Base-by-base conservation (phyloP, 1,139 yeast species). In the Arxiozyma slooffiae region DNA sequence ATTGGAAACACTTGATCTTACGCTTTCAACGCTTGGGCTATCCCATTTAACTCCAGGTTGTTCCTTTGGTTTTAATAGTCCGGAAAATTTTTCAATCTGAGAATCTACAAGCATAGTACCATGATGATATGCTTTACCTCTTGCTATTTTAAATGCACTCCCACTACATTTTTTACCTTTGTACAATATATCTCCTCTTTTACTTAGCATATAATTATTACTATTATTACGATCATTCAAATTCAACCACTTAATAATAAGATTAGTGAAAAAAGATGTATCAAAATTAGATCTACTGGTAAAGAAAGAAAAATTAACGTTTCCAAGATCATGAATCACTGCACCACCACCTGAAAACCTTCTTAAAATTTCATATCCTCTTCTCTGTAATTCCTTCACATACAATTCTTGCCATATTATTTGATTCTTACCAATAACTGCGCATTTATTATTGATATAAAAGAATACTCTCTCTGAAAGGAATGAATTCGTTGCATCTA, bases 281-380 rank as follows among this genome's bases (percentile, higher is more conserved):
- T 81, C 77, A 61, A 94, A 94, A 1, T 75, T 76, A 4, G 72
- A 74, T 54, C 89, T 79, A 1, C 84, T 73, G 20, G 88, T 81
- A 75, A 92, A 81, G 58, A 79, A 88, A 7, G 95, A 82, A 67
- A 83, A 94, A 63, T 94, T 94, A 22, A 84, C 81, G 61, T 94
- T 94, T 0, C 97, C 96, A n/a, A 75, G 60, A 67, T 92, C 98
- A 64, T 94, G 99, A 11, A 89, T 96, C 0, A 94, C 99, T 0
- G 97, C 81, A 0, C 99, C 99, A 1, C 99, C 99, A 1, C 99
- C 99, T 1, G 95, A 84, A 46, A 78, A 72, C 53, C 99, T 73
- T 57, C 98, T 72, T 3, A 94, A 67, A 14, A 90, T 65, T 0
- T 95, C 92, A n/a, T 87, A 74, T 1, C 73, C 72, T 14, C 79